phyloP scores from a whole-genome alignment of 192 early-diverging fungal species.

The Haplosporangium gracile region DNA sequence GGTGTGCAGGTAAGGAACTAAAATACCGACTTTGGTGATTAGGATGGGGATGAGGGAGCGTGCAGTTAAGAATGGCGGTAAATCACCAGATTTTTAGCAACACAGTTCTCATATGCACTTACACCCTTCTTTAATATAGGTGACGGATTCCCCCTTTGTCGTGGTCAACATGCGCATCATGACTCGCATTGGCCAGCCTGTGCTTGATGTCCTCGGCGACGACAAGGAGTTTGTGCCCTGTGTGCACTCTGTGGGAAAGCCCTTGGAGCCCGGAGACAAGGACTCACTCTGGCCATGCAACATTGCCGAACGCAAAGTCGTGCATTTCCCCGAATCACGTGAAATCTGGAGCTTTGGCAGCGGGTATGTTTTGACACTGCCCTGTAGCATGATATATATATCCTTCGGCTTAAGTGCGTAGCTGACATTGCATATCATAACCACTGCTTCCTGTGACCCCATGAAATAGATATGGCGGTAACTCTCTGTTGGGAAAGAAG shows the following conservation, averaged over 20 bases:
- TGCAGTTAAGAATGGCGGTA: background rate
- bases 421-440: background rate
- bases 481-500: slow-evolving; percentile 50
- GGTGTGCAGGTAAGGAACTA: slow-evolving; percentile 38
- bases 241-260: slow-evolving; percentile 55
- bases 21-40: background rate
- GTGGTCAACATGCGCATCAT: slow-evolving; percentile 56
- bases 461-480: slow-evolving; percentile 45
- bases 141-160: slow-evolving; percentile 53
- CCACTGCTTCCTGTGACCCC: background rate
- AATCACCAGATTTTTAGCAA: background rate
- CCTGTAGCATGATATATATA: too few relatives aligned
- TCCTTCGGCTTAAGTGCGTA: too few relatives aligned
- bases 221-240: slow-evolving; percentile 56
- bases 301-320: slow-evolving; percentile 48
- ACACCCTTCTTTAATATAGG: background rate
- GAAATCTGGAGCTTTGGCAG: slow-evolving; percentile 57
- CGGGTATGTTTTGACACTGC: slow-evolving; percentile 11
- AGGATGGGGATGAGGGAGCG: background rate
- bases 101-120: background rate
- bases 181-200: slow-evolving; percentile 49
- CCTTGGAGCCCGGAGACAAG: slow-evolving; percentile 50
- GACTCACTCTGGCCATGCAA: slow-evolving; percentile 53
- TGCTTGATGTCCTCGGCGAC: slow-evolving; percentile 41
- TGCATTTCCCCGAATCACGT: slow-evolving; percentile 55